Base-by-base conservation (phyloP, 768 basidiomycete genomes). In the Rhizopogon roseolus region DNA sequence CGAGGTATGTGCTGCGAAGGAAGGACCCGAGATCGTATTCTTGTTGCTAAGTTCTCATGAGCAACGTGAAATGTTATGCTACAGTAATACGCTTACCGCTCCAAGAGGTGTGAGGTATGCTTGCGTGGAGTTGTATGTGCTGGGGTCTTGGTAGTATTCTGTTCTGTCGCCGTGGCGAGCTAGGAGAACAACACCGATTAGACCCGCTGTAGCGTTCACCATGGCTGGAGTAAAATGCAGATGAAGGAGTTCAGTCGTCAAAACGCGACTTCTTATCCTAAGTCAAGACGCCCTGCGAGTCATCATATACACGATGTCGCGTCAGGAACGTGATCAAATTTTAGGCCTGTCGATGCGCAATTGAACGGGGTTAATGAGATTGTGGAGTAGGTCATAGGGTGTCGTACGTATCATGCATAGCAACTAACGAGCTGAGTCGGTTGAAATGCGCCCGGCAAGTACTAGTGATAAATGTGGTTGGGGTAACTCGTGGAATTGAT, bases 141-240 rank as follows among this genome's bases (percentile, higher is more conserved):
- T 67, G 6, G 86, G 85, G 66, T 87, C 80, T 64, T 88, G 86
- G 70, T 78, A 80, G 66, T 77, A 82, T 64, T 75, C 78, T 63
- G 70, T 69, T 55, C 85, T 80, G 67, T 87, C 86, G 50, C 86
- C 86, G 63, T 87, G 86, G 63, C 86, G 81, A 57, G 82, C 81
- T 61, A 88, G 73, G 66, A 86, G 73, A 58, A 88, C 78, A 59
- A 83, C 84, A 68, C 86, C 86, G 61, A 84, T 81, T 54, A 88
- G 53, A 41, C 53, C 44, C 9, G 53, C 44, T 5, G 50, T 38
- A 38, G 44, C 36, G 27, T 54, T 54, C 13, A 54, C 52, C 52
- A 54, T 54, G 9, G 9, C 52, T 28, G 29, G 27, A n/a, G 13
- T 6, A 40, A 38, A 3, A 16, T 16, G 38, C 16, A 16, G 38